These are phyloP conservation scores for Platanthera guangdongensis DNA, from an alignment of 106 monocot species.

Conservation along the genomic window DNA sequence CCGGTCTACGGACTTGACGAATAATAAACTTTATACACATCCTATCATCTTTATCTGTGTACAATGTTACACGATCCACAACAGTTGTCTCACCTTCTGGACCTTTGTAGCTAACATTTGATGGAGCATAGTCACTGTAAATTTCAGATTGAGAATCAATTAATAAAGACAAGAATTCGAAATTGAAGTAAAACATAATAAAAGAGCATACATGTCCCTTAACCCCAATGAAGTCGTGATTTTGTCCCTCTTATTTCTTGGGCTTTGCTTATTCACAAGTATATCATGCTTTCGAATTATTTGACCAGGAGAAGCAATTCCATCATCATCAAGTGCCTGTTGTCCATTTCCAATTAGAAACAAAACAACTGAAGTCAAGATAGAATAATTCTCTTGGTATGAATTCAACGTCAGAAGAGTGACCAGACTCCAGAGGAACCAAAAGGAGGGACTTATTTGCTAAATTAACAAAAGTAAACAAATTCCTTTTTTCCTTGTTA, in stretches of 20 bases:
- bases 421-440: not conserved
- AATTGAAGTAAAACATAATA: not conserved
- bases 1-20: conserved; percentile 87
- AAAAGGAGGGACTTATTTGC: not conserved
- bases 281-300: conserved; percentile 73
- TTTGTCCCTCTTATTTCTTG: conserved; percentile 28
- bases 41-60: conserved; percentile 54
- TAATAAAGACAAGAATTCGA: not conserved
- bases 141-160: conserved; percentile 13
- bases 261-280: conserved; percentile 75
- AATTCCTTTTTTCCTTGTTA: too few relatives aligned
- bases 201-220: conserved; percentile 21
- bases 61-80: conserved; percentile 72
- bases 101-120: conserved; percentile 37
- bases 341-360: not conserved
- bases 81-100: conserved; percentile 75
- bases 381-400: not conserved
- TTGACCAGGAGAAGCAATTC: conserved; percentile 92
- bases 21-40: conserved; percentile 74
- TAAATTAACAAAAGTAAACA: too few relatives aligned
- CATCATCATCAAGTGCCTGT: conserved; percentile 83
- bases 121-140: conserved; percentile 47
- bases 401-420: not conserved
- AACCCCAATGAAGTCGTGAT: not conserved
- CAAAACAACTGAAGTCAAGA: not conserved